Base-by-base conservation (phyloP, 2,329 filamentous ascomycete species). In the Clonostachys rosea region DNA sequence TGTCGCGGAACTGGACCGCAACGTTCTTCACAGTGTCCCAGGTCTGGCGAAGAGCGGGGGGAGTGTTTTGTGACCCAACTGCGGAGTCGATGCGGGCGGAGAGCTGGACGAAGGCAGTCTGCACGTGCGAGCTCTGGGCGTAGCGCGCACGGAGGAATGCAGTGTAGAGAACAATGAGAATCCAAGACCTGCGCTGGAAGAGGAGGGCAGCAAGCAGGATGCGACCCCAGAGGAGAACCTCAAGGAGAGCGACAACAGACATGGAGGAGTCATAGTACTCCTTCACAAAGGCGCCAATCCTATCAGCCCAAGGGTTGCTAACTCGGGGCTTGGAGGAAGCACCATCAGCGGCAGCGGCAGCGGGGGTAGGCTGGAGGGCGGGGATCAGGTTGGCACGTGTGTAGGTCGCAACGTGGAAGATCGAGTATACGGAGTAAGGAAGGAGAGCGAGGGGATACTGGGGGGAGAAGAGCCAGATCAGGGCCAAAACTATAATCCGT, bases 321-420 rank as follows among this genome's bases (percentile, higher is more conserved):
- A 68, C 65, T 54, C 58, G 56, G 44, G 59, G 50, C 51, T 78
- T 78, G 34, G 75, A 73, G 71, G 82, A 86, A 50, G 78, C 74
- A 52, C 70, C 74, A 16, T 76, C 70, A 49, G 82, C 78, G 46
- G 78, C 70, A 45, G 76, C 74, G 40, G 79, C 75, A 37, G 79
- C 68, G 13, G 80, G 64, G 35, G 79, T 69, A 50, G 84, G 78
- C 14, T 91, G 89, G 59, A 99, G 64, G 53, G 89, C 90, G 51
- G 94, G 94, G 59, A 99, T 87, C 55, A 99, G 73, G 74, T 95
- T 95, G 66, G 88, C 87, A 67, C 94, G 91, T 55, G 88, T 89
- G 74, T 99, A 99, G 55, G 94, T 97, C 52, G 91, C 89, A 57
- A 97, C 91, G 73, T 99, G 94, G 84, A 99, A 99, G 69, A 97